phyloP scores from a whole-genome alignment of 1,139 yeast species.

The Yamadazyma siamensis region DNA sequence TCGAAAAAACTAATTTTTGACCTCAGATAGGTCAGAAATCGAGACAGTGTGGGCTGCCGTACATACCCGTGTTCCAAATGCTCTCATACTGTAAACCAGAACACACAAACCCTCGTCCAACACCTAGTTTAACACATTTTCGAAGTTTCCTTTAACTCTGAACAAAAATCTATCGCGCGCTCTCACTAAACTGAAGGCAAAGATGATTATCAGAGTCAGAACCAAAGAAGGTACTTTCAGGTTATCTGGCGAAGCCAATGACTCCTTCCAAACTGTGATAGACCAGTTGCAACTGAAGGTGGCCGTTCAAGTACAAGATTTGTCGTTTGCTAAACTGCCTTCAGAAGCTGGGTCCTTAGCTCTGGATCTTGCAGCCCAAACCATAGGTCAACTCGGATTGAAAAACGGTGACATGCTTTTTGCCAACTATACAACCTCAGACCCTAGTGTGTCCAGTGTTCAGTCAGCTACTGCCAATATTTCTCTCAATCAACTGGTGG shows the following conservation, averaged over 20 bases:
- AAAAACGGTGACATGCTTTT: constrained; percentile 84
- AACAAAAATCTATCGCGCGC: no score
- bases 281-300: constrained; percentile 40
- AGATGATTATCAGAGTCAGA: constrained; percentile 63
- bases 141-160: no score
- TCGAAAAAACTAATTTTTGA: no score
- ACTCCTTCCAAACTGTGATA: constrained; percentile 48
- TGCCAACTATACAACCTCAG: constrained; percentile 42
- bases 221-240: constrained; percentile 82
- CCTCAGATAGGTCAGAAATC: no score
- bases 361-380: constrained; percentile 37
- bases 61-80: no score
- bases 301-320: constrained; percentile 27
- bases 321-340: constrained; percentile 46
- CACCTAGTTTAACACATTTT: no score
- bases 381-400: constrained; percentile 53
- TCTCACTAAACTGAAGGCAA: no score
- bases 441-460: constrained; percentile 8
- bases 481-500: constrained; percentile 4
- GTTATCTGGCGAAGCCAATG: constrained; percentile 46
- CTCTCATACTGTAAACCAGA: no score
- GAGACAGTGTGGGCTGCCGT: no score
- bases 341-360: constrained; percentile 46
- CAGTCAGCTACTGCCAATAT: constrained; percentile 12
- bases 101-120: no score